Base-by-base conservation (phyloP, 2,329 filamentous ascomycete species). In the Fragosphaeria purpurea region DNA sequence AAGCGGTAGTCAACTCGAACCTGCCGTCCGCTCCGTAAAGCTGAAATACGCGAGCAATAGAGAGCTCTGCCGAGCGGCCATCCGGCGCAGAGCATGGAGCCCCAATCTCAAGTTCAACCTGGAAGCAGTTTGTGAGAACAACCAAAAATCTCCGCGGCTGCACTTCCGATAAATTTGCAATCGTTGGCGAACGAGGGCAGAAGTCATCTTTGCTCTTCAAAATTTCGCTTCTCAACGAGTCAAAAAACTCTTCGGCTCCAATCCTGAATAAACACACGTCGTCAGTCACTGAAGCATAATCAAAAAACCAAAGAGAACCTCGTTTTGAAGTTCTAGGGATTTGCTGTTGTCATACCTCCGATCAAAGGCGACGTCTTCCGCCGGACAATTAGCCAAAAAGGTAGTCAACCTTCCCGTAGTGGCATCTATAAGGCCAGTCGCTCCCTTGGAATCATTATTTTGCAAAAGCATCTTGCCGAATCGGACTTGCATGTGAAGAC, bases 1-100 rank as follows among this genome's bases (percentile, higher is more conserved):
- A 66, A 6, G 63, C 54, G n/a, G 58, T 63, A 2, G 58, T 53
- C 11, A 66, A 51, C 37, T 63, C 56, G 6, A 49, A 41, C 32
- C 50, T 52, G 5, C 48, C 46, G 6, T 41, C 31, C 7, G 42
- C 32, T 3, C 41, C 50, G 30, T 51, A 50, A 9, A 38, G 43
- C 30, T 55, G 53, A 22, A 55, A 56, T 10, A 51, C 48, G 0
- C 53, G 55, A n/a, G 47, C 43, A 13, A 46, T 39, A 3, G 52
- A 49, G 3, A 57, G 44, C 22, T 31, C 41, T 3, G 45, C 41
- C n/a, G n/a, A 41, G 3, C 22, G n/a, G 7, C 47, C 46, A 22
- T 46, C 22, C 7, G 40, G 11, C 4, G 46, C 40, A 6, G 37
- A 42, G 4, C n/a, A 37, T 5, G 57, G 50, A 1, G 51, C 41